Percentiles rank a stretch among this genome's conserved stretches.
Evolutionary conservation across 148 eudicot genomes (phyloP).

Genomic region (Heliosperma pusillum): DNA sequence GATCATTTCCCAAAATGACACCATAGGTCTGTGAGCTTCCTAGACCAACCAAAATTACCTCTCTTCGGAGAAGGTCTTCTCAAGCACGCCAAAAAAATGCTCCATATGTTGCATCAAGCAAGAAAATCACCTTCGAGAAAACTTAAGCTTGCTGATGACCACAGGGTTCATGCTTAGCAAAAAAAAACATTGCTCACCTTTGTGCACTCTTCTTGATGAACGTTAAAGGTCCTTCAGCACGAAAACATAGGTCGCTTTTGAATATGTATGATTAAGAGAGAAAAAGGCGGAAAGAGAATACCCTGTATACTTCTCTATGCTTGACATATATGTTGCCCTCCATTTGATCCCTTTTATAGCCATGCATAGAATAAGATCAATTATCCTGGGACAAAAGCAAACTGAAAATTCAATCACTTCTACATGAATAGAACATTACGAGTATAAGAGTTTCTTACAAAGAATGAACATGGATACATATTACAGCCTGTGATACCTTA

Average conservation of each 20-base stretch:
- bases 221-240: not conserved
- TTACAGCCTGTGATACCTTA: not conserved
- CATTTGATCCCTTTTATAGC: not conserved
- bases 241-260: not conserved
- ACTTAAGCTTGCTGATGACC: no score
- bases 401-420: not conserved
- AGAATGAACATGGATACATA: not conserved
- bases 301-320: not conserved
- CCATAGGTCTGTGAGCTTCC: not conserved
- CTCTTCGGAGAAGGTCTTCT: not conserved
- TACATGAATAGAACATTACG: not conserved
- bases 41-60: no score
- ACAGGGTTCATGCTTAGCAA: not conserved
- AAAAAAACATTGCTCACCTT: not conserved
- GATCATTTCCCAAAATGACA: not conserved
- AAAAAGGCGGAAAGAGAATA: no score
- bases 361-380: not conserved
- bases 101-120: not conserved
- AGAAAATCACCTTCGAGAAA: no score
- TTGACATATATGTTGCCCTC: not conserved
- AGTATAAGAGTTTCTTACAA: not conserved
- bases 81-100: not conserved
- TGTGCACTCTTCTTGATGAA: not conserved
- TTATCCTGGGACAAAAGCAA: not conserved
- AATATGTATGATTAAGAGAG: not conserved